Percentiles rank a stretch among this genome's conserved stretches.
These are phyloP conservation scores for Conticribra weissflogii DNA, from an alignment of 108 stramenopile species.

Conservation along the genomic window DNA sequence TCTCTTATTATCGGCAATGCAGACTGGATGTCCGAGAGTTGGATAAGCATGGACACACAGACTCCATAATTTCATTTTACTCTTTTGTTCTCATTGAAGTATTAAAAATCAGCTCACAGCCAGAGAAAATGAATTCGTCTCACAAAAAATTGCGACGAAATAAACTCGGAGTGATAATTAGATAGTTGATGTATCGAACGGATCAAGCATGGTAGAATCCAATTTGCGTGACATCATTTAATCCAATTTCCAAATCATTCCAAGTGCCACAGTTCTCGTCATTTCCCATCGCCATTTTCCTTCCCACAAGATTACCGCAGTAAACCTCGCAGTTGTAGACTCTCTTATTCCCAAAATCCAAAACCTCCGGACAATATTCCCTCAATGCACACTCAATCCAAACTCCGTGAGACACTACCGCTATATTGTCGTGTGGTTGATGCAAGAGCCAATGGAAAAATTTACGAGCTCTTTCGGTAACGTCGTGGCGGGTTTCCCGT, in stretches of 20 bases:
- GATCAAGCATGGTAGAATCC: slow-evolving; percentile 3
- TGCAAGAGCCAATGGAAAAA: slow-evolving; percentile 54
- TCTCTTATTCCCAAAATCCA: slow-evolving; percentile 58
- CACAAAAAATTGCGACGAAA: too few species aligned
- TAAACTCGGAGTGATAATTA: too few species aligned
- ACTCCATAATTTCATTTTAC: too few species aligned
- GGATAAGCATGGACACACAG: too few species aligned
- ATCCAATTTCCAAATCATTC: neutral
- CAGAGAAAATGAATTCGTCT: too few species aligned
- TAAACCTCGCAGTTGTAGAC: slow-evolving; percentile 82
- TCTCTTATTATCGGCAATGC: too few species aligned
- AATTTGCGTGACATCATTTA: slow-evolving; percentile 23
- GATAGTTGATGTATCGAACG: too few species aligned
- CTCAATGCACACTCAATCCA: slow-evolving; percentile 76
- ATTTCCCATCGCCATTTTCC: neutral
- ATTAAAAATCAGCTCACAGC: too few species aligned
- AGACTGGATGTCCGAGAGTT: too few species aligned
- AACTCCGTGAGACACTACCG: slow-evolving; percentile 79
- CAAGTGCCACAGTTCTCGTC: neutral
- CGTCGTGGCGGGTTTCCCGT: slow-evolving; percentile 61
- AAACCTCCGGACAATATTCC: slow-evolving; percentile 46
- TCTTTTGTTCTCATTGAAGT: too few species aligned
- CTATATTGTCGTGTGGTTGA: slow-evolving; percentile 61
- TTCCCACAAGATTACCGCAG: slow-evolving; percentile 22
- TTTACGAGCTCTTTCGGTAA: slow-evolving; percentile 46